Evolutionary conservation across 305 asterid species (phyloP).

Genomic region (Salvia sclarea): DNA sequence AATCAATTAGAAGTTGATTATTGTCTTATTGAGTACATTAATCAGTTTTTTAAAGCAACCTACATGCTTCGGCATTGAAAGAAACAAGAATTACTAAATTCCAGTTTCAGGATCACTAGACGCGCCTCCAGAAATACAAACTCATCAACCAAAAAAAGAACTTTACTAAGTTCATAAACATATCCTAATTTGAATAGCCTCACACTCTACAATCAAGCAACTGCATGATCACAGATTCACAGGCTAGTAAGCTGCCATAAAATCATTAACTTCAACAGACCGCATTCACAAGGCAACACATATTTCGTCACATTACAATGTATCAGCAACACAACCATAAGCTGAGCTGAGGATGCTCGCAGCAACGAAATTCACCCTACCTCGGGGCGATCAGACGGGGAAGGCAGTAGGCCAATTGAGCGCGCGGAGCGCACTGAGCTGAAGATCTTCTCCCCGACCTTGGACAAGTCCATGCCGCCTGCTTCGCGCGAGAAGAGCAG

Average conservation of each 20-base stretch:
- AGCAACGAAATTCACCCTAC: conserved; percentile 36
- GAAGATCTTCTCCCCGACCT: conserved; percentile 94
- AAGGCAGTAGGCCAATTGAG: conserved; percentile 87
- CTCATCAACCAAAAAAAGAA: neutral
- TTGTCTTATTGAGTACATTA: conserved; percentile 6
- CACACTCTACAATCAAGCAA: neutral
- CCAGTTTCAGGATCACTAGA: neutral
- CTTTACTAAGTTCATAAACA: neutral
- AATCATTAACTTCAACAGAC: conserved; percentile 20
- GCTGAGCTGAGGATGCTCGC: conserved; percentile 6
- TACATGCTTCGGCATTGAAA: neutral
- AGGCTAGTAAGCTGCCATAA: conserved; percentile 11
- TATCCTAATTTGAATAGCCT: neutral
- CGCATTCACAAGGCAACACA: conserved; percentile 21
- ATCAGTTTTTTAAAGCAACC: neutral
- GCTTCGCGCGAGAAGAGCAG: conserved; percentile 83
- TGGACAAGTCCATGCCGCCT: conserved; percentile 91
- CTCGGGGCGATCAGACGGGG: conserved; percentile 85
- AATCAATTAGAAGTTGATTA: neutral
- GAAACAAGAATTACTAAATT: conserved; percentile 7
- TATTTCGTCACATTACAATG: conserved; percentile 19
- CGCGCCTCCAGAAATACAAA: conserved; percentile 8
- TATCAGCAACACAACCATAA: conserved; percentile 14
- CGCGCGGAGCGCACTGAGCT: conserved; percentile 99
- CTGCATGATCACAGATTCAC: conserved; percentile 14